These are phyloP conservation scores for Dryas drummondii DNA, from an alignment of 306 rosid genomes.

Conservation along the genomic window DNA sequence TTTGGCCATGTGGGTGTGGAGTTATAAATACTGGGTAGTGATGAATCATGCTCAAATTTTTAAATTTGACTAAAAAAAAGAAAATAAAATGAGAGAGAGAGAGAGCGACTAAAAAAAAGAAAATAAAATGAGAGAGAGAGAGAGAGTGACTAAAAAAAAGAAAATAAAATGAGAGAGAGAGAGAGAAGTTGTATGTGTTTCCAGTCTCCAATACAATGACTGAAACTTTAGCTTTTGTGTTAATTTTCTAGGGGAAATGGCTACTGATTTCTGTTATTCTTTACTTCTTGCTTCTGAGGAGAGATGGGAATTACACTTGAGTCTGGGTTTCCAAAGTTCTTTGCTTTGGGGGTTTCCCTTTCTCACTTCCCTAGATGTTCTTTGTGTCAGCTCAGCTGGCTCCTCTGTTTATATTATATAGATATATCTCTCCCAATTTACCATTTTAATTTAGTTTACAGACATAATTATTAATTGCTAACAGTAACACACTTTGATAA, in stretches of 20 bases:
- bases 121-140: constrained; percentile 13
- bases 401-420: not conserved
- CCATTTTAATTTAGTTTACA: not conserved
- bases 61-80: not conserved
- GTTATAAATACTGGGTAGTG: constrained; percentile 61
- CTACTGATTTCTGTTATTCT: constrained; percentile 60
- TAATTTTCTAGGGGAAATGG: constrained; percentile 53
- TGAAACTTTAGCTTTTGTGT: constrained; percentile 82
- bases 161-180: constrained; percentile 15
- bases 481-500: not conserved
- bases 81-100: constrained; percentile 13
- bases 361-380: constrained; percentile 93
- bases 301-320: constrained; percentile 60
- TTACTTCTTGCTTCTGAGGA: constrained; percentile 49
- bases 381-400: constrained; percentile 36
- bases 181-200: constrained; percentile 40
- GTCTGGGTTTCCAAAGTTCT: constrained; percentile 53
- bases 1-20: constrained; percentile 67
- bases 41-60: constrained; percentile 55
- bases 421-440: not conserved
- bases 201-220: constrained; percentile 96
- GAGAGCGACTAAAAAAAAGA: no score
- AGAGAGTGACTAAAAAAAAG: not conserved
- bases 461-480: not conserved
- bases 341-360: constrained; percentile 56